A percentile compares a stretch with the other conserved stretches of the same genome.
These are phyloP conservation scores for Trichosporon sp. DNA, from an alignment of 1,284 basidiomycete species.

Conservation along the genomic window DNA sequence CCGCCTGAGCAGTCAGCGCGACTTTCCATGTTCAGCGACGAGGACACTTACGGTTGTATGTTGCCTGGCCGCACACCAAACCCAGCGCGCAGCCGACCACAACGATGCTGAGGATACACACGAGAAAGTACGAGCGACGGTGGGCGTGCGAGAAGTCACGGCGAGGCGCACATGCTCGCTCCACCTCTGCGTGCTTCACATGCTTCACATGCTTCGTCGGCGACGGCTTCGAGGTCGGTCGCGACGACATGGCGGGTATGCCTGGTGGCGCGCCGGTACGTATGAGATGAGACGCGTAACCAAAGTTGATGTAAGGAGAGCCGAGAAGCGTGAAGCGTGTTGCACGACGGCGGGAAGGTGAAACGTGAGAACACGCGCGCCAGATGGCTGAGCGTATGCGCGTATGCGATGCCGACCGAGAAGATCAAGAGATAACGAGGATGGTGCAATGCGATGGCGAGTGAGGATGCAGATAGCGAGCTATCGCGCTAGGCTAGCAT, in stretches of 20 bases:
- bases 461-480: not conserved
- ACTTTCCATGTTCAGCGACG: not conserved
- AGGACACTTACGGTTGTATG: not conserved
- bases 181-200: not conserved
- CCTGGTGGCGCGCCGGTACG: too few relatives aligned
- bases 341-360: not conserved
- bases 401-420: not conserved
- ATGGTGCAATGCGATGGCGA: not conserved
- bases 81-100: not conserved
- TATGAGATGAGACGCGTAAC: too few relatives aligned
- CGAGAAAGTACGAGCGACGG: not conserved
- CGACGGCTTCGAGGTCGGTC: too few relatives aligned
- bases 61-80: not conserved
- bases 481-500: not conserved
- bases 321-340: not conserved
- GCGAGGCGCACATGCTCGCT: not conserved
- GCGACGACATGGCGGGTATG: not conserved
- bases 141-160: not conserved
- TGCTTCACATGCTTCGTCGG: not conserved
- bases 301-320: not conserved
- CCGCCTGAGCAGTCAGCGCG: not conserved
- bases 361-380: not conserved
- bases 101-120: not conserved
- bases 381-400: not conserved
- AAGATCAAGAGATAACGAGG: conserved; percentile 5